Conservation (phyloP, 805 yeast genomes). For the Clavispora phyllophila region DNA sequence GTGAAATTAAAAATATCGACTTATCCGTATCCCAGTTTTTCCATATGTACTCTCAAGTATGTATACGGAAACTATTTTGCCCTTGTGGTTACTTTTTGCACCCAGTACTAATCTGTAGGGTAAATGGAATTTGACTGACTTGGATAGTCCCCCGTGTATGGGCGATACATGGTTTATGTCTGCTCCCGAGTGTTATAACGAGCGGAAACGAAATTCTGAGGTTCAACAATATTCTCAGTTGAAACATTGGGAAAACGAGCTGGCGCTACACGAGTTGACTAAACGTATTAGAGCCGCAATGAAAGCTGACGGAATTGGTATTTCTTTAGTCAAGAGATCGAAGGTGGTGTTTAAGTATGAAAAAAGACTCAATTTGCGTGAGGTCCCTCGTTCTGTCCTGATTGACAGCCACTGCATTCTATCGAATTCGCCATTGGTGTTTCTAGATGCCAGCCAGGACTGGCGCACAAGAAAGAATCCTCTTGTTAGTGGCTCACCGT, state of each 20-base stretch:
- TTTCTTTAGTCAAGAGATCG: constrained; percentile 50
- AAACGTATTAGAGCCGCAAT: constrained; percentile 37
- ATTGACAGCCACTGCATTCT: constrained; percentile 67
- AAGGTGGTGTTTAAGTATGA: constrained; percentile 48
- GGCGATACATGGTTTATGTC: constrained; percentile 41
- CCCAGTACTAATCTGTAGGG: constrained; percentile 31
- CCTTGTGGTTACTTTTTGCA: background rate
- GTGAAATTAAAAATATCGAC: background rate
- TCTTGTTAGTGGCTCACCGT: constrained; percentile 56
- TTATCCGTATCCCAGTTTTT: constrained; percentile 48
- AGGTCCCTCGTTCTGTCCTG: constrained; percentile 51
- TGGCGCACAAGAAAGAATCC: constrained; percentile 69
- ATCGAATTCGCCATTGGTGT: constrained; percentile 48
- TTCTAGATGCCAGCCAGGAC: constrained; percentile 58
- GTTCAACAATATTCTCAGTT: constrained; percentile 36
- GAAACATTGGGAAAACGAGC: constrained; percentile 47
- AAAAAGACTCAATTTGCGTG: constrained; percentile 42
- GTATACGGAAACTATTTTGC: constrained; percentile 5
- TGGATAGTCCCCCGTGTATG: constrained; percentile 54
- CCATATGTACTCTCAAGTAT: constrained; percentile 46
- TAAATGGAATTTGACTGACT: constrained; percentile 49
- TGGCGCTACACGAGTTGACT: constrained; percentile 35
- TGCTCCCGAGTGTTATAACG: constrained; percentile 58
- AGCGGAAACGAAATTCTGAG: constrained; percentile 38
- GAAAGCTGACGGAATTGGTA: constrained; percentile 48